These are phyloP conservation scores for Fusarium pseudonygamai DNA, from an alignment of 2,329 filamentous ascomycete species.

Conservation along the genomic window DNA sequence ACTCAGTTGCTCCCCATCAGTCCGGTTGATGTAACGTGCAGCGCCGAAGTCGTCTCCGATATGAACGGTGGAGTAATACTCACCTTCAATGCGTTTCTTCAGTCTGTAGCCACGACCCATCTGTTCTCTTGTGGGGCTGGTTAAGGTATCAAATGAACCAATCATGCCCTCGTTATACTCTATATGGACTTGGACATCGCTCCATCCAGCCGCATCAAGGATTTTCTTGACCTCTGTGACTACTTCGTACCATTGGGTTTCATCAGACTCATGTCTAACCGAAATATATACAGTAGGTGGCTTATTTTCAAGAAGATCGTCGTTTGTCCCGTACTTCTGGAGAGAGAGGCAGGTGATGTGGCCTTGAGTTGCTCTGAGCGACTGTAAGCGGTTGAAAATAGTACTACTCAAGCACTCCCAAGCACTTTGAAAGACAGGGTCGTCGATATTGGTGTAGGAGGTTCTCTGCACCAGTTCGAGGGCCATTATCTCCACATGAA, in stretches of 20 bases:
- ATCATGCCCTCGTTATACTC: background rate
- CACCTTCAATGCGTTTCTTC: background rate
- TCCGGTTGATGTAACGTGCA: background rate
- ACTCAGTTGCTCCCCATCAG: background rate
- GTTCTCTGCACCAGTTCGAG: background rate
- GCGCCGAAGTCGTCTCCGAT: background rate
- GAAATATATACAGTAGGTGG: background rate
- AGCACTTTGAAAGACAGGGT: background rate
- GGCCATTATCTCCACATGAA: background rate
- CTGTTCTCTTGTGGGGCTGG: background rate
- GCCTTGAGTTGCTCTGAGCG: background rate
- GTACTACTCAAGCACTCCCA: background rate
- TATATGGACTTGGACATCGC: background rate
- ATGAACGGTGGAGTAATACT: background rate
- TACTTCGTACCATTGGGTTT: background rate
- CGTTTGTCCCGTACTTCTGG: background rate
- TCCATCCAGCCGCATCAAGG: background rate
- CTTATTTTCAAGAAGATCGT: fast-evolving
- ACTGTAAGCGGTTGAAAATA: background rate
- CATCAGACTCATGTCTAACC: background rate
- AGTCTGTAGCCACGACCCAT: background rate
- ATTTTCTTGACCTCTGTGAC: background rate
- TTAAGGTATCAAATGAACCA: background rate
- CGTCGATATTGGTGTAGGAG: background rate
- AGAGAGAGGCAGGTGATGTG: background rate